These are phyloP conservation scores for Candida argentea DNA, from an alignment of 805 yeast genomes.

Conservation along the genomic window DNA sequence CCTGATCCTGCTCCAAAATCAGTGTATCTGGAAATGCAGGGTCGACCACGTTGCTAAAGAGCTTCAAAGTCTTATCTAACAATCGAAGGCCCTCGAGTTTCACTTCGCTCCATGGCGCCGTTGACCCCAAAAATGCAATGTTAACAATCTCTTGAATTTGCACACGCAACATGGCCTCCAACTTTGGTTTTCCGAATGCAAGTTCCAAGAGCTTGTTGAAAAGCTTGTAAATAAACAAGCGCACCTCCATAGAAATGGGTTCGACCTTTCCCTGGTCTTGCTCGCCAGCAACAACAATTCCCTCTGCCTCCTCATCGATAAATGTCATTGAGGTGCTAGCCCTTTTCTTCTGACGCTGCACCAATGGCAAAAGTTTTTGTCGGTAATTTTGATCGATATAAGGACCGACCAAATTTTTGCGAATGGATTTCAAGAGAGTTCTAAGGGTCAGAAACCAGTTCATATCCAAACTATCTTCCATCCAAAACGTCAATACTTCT, in stretches of 20 bases:
- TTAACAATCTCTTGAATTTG: constrained; percentile 59
- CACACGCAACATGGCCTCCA: constrained; percentile 32
- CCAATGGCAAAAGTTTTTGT: constrained; percentile 31
- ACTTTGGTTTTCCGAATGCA: constrained; percentile 30
- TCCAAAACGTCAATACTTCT: constrained; percentile 48
- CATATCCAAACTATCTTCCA: constrained; percentile 37
- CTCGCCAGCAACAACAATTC: constrained; percentile 26
- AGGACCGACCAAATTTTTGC: constrained; percentile 30
- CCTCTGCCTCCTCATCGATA: constrained; percentile 31
- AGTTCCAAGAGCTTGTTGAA: constrained; percentile 32
- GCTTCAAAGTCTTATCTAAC: constrained; percentile 50
- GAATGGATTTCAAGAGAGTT: constrained; percentile 36
- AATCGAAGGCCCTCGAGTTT: constrained; percentile 58
- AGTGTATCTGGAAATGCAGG: constrained; percentile 65
- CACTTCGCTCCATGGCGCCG: constrained; percentile 52
- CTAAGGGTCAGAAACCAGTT: constrained; percentile 53
- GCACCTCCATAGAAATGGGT: constrained; percentile 49
- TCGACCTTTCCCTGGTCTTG: constrained; percentile 37
- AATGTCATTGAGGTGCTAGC: constrained; percentile 17
- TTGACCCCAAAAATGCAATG: constrained; percentile 71
- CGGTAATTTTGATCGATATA: constrained; percentile 28
- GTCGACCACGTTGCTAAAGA: constrained; percentile 54
- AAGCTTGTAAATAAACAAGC: constrained; percentile 36
- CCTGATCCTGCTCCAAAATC: constrained; percentile 84
- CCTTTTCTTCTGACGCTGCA: constrained; percentile 33